These are phyloP conservation scores for Picochlorum sp. DNA, from an alignment of 139 green algal species.

Conservation along the genomic window DNA sequence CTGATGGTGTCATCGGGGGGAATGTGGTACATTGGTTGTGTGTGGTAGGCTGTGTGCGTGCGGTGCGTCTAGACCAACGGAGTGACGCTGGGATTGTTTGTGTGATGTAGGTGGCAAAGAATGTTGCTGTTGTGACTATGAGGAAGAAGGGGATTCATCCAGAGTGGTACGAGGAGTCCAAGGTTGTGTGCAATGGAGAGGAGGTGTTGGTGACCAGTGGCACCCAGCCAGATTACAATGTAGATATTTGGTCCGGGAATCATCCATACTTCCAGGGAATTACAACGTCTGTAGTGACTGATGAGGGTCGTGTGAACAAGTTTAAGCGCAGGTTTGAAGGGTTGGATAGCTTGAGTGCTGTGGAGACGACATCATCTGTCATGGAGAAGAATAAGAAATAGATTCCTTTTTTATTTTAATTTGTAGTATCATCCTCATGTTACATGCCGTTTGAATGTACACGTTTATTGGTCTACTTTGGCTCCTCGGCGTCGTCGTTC, in stretches of 20 bases:
- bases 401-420: background rate
- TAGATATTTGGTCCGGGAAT: slow-evolving; percentile 96
- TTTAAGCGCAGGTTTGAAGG: slow-evolving; percentile 75
- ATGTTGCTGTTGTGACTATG: slow-evolving; percentile 41
- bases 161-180: slow-evolving; percentile 52
- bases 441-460: too few species aligned
- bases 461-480: background rate
- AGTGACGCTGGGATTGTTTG: background rate
- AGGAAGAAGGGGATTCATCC: slow-evolving; percentile 65
- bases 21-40: slow-evolving; percentile 5
- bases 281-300: slow-evolving; percentile 50
- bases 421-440: too few species aligned
- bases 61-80: background rate
- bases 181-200: slow-evolving; percentile 96
- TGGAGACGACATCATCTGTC: slow-evolving; percentile 13
- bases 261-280: slow-evolving; percentile 88
- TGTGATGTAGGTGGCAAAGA: slow-evolving; percentile 13
- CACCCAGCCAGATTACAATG: slow-evolving; percentile 78
- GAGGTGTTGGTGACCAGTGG: slow-evolving; percentile 84
- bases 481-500: background rate
- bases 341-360: slow-evolving; percentile 34
- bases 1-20: background rate
- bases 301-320: slow-evolving; percentile 80
- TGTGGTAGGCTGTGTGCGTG: background rate
- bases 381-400: slow-evolving; percentile 4